Evolutionary conservation across 73 alveolate species (phyloP).

Genomic region (Diophrys appendiculata): DNA sequence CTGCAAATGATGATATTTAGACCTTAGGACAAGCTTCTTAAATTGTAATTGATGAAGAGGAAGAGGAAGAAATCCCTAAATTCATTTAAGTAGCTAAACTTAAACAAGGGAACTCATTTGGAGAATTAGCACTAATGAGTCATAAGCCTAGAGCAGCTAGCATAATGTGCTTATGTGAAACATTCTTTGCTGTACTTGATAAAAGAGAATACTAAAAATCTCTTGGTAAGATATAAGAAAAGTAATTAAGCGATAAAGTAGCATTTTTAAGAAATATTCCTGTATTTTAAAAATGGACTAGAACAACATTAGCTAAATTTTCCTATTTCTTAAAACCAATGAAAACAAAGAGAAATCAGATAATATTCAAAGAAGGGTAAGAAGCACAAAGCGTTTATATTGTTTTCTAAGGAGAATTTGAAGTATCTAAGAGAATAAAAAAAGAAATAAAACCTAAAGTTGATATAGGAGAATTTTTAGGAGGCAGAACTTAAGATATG

Average conservation of each 20-base stretch:
- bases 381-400: not conserved
- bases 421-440: constrained; percentile 1
- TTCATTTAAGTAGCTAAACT: constrained; percentile 4
- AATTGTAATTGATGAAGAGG: not conserved
- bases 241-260: constrained; percentile 5
- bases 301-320: constrained; percentile 5
- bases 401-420: constrained; percentile 23
- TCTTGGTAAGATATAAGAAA: not conserved
- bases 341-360: not conserved
- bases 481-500: not conserved
- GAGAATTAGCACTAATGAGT: constrained; percentile 19
- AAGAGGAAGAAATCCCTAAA: not conserved
- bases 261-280: constrained; percentile 6
- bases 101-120: constrained; percentile 7
- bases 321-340: constrained; percentile 13
- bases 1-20: too few relatives aligned
- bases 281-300: constrained; percentile 12
- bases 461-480: not conserved
- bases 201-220: constrained; percentile 22
- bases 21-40: too few relatives aligned
- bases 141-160: constrained; percentile 32
- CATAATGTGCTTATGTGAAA: not conserved
- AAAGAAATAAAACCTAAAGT: not conserved
- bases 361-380: constrained; percentile 5
- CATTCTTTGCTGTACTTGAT: constrained; percentile 25